These are phyloP conservation scores for Gigaspora rosea DNA, from an alignment of 192 early-diverging fungal species.

Conservation along the genomic window DNA sequence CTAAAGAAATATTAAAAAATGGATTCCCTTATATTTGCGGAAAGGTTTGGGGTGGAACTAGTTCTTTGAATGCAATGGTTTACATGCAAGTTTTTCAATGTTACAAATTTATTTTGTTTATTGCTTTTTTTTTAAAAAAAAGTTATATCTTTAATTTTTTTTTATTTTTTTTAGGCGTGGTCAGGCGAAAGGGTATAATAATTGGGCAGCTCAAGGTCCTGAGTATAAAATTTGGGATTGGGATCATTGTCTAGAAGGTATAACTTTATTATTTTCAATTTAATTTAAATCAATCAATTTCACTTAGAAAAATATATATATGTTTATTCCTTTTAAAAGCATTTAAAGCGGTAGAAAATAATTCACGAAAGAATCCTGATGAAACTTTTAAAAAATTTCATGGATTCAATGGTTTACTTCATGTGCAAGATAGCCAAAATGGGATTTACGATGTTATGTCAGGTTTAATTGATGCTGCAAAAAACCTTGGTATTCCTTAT, in stretches of 20 bases:
- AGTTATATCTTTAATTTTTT: background rate
- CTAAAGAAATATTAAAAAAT: background rate
- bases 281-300: background rate
- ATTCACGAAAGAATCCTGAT: background rate
- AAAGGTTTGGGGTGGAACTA: conserved; percentile 1
- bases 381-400: background rate
- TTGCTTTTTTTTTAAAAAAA: background rate
- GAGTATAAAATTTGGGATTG: no score
- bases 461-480: background rate
- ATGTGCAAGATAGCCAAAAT: background rate
- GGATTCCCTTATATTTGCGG: background rate
- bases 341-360: background rate
- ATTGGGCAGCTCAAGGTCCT: background rate
- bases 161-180: background rate
- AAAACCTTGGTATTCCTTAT: background rate
- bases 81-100: background rate
- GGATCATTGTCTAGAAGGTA: background rate
- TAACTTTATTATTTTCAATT: background rate
- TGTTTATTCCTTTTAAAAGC: background rate
- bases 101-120: background rate
- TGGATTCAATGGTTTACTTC: background rate
- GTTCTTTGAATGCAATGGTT: background rate
- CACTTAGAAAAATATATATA: background rate
- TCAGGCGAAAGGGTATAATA: background rate
- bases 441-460: background rate